Conservation (phyloP, 2,329 filamentous ascomycete genomes). For the Venturia aucupariae region DNA sequence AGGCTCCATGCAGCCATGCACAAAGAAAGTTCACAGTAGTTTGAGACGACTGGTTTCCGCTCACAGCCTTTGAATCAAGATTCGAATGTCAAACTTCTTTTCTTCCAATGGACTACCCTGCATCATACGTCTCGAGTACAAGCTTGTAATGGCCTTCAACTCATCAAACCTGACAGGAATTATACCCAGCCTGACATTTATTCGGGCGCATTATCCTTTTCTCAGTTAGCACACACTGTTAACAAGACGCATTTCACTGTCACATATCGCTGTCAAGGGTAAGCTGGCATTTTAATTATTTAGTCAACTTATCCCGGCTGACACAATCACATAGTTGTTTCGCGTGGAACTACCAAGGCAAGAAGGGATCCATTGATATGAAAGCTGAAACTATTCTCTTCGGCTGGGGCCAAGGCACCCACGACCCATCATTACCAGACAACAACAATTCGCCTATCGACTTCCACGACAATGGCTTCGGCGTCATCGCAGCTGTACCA, state of each 20-base stretch:
- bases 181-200: constrained; percentile 52
- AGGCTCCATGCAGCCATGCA: not conserved
- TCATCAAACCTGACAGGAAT: constrained; percentile 30
- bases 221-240: constrained; percentile 49
- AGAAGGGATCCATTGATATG: constrained; percentile 36
- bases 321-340: constrained; percentile 34
- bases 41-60: not conserved
- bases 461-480: constrained; percentile 14
- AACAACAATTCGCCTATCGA: constrained; percentile 6
- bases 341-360: constrained; percentile 43
- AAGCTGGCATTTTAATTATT: not conserved
- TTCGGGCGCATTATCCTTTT: constrained; percentile 52
- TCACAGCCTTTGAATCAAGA: not conserved
- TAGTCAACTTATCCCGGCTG: not conserved
- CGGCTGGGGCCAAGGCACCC: constrained; percentile 38
- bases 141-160: not conserved
- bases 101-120: not conserved
- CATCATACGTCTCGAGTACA: not conserved
- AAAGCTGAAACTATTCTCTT: constrained; percentile 36
- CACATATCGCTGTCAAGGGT: constrained; percentile 54
- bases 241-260: constrained; percentile 51
- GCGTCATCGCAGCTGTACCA: constrained; percentile 6
- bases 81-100: not conserved
- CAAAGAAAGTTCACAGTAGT: not conserved
- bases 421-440: not conserved